These are phyloP conservation scores for Phialocephala sp. DNA, from an alignment of 2,329 filamentous ascomycete genomes.

Conservation along the genomic window DNA sequence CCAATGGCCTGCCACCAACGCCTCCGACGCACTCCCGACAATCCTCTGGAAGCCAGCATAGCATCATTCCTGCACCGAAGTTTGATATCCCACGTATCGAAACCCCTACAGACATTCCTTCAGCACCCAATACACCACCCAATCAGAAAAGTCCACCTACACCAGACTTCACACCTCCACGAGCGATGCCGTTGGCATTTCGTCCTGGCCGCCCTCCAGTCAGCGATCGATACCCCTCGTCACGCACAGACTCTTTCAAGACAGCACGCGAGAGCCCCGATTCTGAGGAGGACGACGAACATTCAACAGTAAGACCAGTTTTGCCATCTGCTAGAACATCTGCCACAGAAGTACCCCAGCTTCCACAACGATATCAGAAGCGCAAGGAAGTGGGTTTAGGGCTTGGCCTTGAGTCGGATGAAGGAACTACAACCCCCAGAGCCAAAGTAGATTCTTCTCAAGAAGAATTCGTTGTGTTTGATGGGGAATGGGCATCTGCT, in stretches of 20 bases:
- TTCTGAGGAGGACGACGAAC: slow-evolving; percentile 65
- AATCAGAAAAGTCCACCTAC: slow-evolving; percentile 73
- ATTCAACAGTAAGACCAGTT: slow-evolving; percentile 47
- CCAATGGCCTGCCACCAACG: slow-evolving; percentile 63
- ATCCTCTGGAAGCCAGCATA: slow-evolving; percentile 52
- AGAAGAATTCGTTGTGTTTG: slow-evolving; percentile 59
- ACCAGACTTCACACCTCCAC: slow-evolving; percentile 76
- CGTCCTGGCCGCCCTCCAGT: slow-evolving; percentile 56
- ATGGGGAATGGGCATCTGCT: slow-evolving; percentile 61
- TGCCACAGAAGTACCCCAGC: slow-evolving; percentile 30
- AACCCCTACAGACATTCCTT: slow-evolving; percentile 28
- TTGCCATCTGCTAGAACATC: slow-evolving; percentile 36
- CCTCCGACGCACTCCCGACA: slow-evolving; percentile 65
- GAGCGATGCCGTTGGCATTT: slow-evolving; percentile 52
- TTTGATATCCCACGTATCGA: slow-evolving; percentile 30
- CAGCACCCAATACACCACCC: slow-evolving; percentile 63
- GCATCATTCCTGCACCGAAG: slow-evolving; percentile 28
- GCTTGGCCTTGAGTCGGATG: slow-evolving; percentile 48
- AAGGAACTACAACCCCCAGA: slow-evolving; percentile 42
- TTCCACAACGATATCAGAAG: slow-evolving; percentile 29
- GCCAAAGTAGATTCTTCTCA: slow-evolving; percentile 44
- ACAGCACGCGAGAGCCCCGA: slow-evolving; percentile 71
- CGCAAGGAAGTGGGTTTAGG: slow-evolving; percentile 42
- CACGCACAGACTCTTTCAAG: slow-evolving; percentile 68
- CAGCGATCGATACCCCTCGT: slow-evolving; percentile 51